A percentile compares a stretch with the other conserved stretches of the same genome.
These are phyloP conservation scores for Coemansia sp. DNA, from an alignment of 192 early-diverging fungal species.

Conservation along the genomic window DNA sequence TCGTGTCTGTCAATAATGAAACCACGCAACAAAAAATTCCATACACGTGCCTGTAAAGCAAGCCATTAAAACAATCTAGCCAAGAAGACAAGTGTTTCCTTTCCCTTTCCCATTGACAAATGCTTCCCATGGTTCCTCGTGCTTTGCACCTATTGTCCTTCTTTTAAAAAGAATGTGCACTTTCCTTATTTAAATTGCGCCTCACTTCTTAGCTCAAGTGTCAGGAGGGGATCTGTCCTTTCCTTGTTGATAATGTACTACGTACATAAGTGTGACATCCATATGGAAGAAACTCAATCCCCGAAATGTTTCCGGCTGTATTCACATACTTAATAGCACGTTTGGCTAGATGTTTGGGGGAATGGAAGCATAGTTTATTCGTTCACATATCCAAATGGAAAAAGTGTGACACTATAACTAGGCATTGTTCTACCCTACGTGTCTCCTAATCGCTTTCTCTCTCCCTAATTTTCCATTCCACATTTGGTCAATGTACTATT, in stretches of 20 bases:
- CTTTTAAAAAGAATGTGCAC: background rate
- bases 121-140: slow-evolving; percentile 1
- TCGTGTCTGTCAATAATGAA: background rate
- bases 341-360: background rate
- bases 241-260: background rate
- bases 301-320: background rate
- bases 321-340: background rate
- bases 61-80: background rate
- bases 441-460: background rate
- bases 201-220: background rate
- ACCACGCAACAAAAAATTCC: background rate
- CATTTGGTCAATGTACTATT: background rate
- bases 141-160: background rate
- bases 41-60: slow-evolving; percentile 1
- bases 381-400: slow-evolving; percentile 1
- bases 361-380: too few species aligned
- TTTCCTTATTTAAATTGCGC: background rate
- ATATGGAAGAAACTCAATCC: background rate
- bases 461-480: background rate
- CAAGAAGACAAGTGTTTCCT: background rate
- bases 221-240: background rate
- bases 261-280: slow-evolving; percentile 1
- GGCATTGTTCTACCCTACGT: background rate
- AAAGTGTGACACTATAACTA: slow-evolving; percentile 4
- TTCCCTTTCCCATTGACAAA: slow-evolving; percentile 1